Percentiles rank a stretch among this genome's conserved stretches.
Evolutionary conservation across 2,329 filamentous ascomycete species (phyloP).

Genomic region (Aspergillus fumigatiaffinis): DNA sequence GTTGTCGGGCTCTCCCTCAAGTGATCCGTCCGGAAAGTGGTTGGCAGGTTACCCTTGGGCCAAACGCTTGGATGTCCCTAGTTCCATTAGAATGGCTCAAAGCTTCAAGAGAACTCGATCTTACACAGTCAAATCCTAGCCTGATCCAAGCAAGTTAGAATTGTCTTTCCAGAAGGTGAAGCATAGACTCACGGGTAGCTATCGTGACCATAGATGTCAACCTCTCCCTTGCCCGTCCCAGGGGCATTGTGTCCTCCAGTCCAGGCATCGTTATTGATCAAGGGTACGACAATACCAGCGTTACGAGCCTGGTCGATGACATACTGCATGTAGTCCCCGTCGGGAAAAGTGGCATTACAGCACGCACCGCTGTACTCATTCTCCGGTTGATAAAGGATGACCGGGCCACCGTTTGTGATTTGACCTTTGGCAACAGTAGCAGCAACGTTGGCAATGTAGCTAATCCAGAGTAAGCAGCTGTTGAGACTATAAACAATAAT

Average conservation of each 20-base stretch:
- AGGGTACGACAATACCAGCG: slow-evolving; percentile 68
- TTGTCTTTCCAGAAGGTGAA: neutral
- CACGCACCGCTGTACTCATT: slow-evolving; percentile 67
- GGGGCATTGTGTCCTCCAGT: slow-evolving; percentile 60
- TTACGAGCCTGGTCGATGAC: slow-evolving; percentile 65
- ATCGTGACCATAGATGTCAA: slow-evolving; percentile 66
- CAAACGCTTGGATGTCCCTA: slow-evolving; percentile 57
- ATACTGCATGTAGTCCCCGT: slow-evolving; percentile 65
- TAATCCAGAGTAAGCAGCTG: slow-evolving; percentile 21
- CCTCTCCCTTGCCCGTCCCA: slow-evolving; percentile 52
- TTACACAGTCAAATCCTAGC: slow-evolving; percentile 40
- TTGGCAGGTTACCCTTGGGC: slow-evolving; percentile 56
- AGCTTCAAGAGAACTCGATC: neutral
- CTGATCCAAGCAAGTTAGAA: slow-evolving; percentile 12
- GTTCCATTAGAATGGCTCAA: slow-evolving; percentile 7
- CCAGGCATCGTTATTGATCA: slow-evolving; percentile 71
- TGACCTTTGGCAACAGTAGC: slow-evolving; percentile 68
- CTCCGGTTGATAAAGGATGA: slow-evolving; percentile 76
- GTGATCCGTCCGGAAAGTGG: slow-evolving; percentile 53
- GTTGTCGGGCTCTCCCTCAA: slow-evolving; percentile 60
- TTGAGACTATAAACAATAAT: rapidly evolving
- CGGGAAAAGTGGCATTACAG: slow-evolving; percentile 55
- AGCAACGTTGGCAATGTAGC: slow-evolving; percentile 60
- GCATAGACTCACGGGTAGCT: slow-evolving; percentile 49
- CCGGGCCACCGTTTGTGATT: slow-evolving; percentile 76